These are phyloP conservation scores for Tulasnella sp. DNA, from an alignment of 768 basidiomycete genomes.

Conservation along the genomic window DNA sequence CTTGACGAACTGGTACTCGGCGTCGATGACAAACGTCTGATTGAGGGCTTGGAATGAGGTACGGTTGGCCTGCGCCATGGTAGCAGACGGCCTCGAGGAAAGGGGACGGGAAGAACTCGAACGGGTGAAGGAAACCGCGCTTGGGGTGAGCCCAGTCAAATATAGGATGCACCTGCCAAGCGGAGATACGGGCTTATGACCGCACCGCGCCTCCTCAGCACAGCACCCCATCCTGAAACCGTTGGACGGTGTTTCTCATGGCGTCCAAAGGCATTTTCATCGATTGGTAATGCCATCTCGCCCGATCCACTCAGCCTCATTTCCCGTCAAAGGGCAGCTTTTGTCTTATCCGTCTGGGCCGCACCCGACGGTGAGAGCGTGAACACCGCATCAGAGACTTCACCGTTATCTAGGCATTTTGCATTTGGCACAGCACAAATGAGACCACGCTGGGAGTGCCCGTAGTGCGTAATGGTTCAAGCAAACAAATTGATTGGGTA, in stretches of 20 bases:
- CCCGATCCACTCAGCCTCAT: not conserved
- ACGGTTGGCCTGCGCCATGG: conserved; percentile 42
- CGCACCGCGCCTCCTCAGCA: not conserved
- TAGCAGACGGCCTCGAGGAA: not conserved
- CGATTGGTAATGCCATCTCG: not conserved
- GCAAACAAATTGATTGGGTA: not conserved
- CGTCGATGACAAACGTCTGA: conserved; percentile 81
- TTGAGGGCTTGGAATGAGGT: conserved; percentile 80
- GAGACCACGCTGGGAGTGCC: not conserved
- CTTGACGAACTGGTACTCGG: conserved; percentile 90
- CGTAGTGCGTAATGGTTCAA: not conserved
- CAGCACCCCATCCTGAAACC: not conserved
- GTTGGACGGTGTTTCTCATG: not conserved
- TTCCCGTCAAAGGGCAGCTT: not conserved
- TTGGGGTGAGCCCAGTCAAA: not conserved
- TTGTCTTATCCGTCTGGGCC: not conserved
- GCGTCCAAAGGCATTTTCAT: not conserved
- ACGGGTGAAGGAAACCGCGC: not conserved
- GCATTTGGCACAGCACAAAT: not conserved
- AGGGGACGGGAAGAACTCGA: not conserved
- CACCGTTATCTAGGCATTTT: not conserved
- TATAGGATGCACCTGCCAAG: not conserved
- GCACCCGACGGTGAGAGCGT: not conserved
- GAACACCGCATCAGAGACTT: not conserved
- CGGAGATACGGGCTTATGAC: not conserved